Percentiles rank a stretch among this genome's conserved stretches.
Evolutionary conservation across 257 asterid species (phyloP).

Genomic region (Salvia hispanica): DNA sequence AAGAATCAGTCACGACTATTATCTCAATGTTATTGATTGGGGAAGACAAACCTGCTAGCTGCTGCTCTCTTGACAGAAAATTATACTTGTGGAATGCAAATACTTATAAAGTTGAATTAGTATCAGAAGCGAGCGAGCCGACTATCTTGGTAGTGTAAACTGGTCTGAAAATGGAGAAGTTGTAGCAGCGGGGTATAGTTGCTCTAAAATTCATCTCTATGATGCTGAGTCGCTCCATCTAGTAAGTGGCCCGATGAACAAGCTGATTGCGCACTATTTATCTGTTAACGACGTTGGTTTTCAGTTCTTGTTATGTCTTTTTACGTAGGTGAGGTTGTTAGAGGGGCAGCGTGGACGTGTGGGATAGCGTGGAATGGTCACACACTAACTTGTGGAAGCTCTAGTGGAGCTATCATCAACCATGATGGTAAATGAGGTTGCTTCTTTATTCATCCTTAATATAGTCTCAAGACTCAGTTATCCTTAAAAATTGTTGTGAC

Average conservation of each 20-base stretch:
- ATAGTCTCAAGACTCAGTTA: too few relatives aligned
- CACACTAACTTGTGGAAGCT: constrained; percentile 66
- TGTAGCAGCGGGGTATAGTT: constrained; percentile 54
- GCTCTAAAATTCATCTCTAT: constrained; percentile 51
- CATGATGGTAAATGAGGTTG: constrained; percentile 59
- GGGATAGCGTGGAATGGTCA: constrained; percentile 70
- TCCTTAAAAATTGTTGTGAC: too few relatives aligned
- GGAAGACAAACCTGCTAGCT: constrained; percentile 59
- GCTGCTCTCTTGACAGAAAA: constrained; percentile 52
- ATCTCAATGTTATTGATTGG: constrained; percentile 73
- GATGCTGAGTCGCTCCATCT: constrained; percentile 63
- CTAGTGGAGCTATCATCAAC: constrained; percentile 54
- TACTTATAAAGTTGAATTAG: constrained; percentile 25
- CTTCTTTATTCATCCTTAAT: background rate
- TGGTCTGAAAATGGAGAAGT: constrained; percentile 66
- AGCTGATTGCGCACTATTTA: background rate
- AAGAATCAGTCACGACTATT: constrained; percentile 51
- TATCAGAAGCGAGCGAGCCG: constrained; percentile 37
- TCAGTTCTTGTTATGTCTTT: constrained; percentile 12
- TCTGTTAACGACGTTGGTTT: constrained; percentile 4
- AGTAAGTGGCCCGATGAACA: constrained; percentile 37
- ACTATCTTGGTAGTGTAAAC: constrained; percentile 58
- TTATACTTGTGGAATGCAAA: constrained; percentile 54
- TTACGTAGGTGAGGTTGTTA: constrained; percentile 54
- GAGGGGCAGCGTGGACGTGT: constrained; percentile 55